These are phyloP conservation scores for Raphidocelis subcapitata DNA, from an alignment of 139 green algal species.

Conservation along the genomic window DNA sequence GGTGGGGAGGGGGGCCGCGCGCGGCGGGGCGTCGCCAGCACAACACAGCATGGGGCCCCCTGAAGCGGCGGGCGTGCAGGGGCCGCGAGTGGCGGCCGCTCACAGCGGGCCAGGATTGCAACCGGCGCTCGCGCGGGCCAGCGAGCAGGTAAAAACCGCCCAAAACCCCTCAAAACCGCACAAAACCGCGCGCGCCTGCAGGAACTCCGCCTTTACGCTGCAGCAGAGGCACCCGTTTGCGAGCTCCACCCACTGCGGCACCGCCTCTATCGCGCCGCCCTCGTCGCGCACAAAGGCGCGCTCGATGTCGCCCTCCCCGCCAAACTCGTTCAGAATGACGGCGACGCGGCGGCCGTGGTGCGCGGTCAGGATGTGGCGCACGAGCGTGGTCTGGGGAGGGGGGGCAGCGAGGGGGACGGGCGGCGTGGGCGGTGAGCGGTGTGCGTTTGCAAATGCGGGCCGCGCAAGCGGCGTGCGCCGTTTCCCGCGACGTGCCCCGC, in stretches of 20 bases:
- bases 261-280: constrained; percentile 1
- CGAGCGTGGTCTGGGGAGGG: constrained; percentile 72
- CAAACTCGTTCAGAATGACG: constrained; percentile 93
- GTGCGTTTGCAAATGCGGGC: too few relatives aligned
- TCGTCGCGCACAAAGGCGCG: constrained; percentile 67
- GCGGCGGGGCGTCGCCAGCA: too few relatives aligned
- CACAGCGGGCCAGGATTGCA: too few relatives aligned
- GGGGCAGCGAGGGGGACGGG: background rate
- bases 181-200: constrained; percentile 50
- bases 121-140: too few relatives aligned
- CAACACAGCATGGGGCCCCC: too few relatives aligned
- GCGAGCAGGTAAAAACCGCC: too few relatives aligned
- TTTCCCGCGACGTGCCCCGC: too few relatives aligned
- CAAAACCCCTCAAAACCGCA: constrained; percentile 6
- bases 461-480: too few relatives aligned
- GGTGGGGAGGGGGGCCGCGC: too few relatives aligned
- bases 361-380: constrained; percentile 82
- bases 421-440: too few relatives aligned
- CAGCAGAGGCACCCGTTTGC: constrained; percentile 98
- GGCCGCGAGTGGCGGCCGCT: too few relatives aligned
- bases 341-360: constrained; percentile 81
- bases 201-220: constrained; percentile 91
- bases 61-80: too few relatives aligned
- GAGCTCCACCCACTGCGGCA: constrained; percentile 92
- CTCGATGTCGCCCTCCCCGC: constrained; percentile 79